Evolutionary conservation across 768 basidiomycete species (phyloP), one percentile per base, ranked within the genome.

Genomic region (Lactarius akahatsu): DNA sequence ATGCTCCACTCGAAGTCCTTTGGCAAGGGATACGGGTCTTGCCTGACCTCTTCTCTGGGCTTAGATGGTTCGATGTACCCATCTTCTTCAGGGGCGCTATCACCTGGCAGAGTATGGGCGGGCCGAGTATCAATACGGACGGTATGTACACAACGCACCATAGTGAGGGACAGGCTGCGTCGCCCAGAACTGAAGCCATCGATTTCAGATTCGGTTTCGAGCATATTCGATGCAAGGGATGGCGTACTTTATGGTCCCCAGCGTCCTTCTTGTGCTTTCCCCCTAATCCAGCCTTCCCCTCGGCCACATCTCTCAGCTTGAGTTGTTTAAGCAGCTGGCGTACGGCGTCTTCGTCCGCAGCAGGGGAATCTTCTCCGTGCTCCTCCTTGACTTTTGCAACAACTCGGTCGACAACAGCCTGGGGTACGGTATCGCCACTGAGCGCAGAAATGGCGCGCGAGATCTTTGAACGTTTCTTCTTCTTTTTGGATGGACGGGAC

Each of bases 81-180:
- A 75, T 98, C 96, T 66, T 86, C 86, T 18, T 82, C 69, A 3
- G 88, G 84, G 40, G 82, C 80, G 15, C 80, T 85, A 71, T 91
- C 87, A 30, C 86, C 88, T 93, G 59, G 20, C 67, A 20, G 59
- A 23, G 7, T 55, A 11, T 67, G 63, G 26, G 69, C 64, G 20
- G n/a, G 26, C 68, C 23, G 47, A 62, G 43, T 59, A 18, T 11
- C 30, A 11, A 34, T 23, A 54, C n/a, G 16, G 15, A 62, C 54
- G 20, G 56, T 38, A 30, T 16, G 43, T 18, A 47, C 18, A 38
- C 20, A 8, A 62, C 76, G 71, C 72, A 87, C 91, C 91, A 63
- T 86, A 77, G 73, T 95, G 93, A n/a, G 94, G 91, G 8, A 99
- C 97, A 3, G 97, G 97, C 76, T 99, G 97, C 7, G 96, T 98